phyloP scores from a whole-genome alignment of 306 rosid genomes.

The Clitoria ternatea region DNA sequence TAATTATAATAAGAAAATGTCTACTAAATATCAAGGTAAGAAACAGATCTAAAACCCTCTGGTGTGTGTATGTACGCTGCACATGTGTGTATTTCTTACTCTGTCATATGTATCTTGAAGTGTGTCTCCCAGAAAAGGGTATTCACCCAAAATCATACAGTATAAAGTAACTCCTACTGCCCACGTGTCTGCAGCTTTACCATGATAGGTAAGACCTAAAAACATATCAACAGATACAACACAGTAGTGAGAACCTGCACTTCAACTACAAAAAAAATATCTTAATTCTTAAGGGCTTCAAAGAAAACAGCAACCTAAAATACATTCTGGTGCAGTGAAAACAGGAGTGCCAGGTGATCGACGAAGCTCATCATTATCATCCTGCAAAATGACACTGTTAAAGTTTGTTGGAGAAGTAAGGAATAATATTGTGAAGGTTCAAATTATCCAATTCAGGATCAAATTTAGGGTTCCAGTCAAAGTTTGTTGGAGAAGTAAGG shows the following conservation, averaged over 20 bases:
- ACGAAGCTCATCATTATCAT: constrained; percentile 87
- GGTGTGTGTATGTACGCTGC: no score
- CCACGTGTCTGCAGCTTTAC: constrained; percentile 95
- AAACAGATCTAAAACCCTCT: not conserved
- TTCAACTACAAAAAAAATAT: constrained; percentile 1
- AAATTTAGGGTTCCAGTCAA: not conserved
- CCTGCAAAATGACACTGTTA: constrained; percentile 48
- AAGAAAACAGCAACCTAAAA: constrained; percentile 54
- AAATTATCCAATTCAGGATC: not conserved
- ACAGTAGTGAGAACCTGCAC: constrained; percentile 11
- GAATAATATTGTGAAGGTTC: not conserved
- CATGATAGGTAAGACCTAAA: constrained; percentile 74
- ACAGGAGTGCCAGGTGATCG: constrained; percentile 99
- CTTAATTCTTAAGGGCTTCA: not conserved
- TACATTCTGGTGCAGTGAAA: constrained; percentile 98
- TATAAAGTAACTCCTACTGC: constrained; percentile 95
- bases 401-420: not conserved
- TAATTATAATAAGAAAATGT: not conserved
- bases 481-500: not conserved
- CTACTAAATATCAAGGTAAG: not conserved
- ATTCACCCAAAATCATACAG: constrained; percentile 83
- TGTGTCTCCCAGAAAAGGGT: constrained; percentile 96
- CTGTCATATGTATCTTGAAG: constrained; percentile 96
- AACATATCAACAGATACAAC: not conserved
- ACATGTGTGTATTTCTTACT: constrained; percentile 44